Base-by-base conservation (phyloP, 352 stramenopile genomes). In the Pythium insidiosum region DNA sequence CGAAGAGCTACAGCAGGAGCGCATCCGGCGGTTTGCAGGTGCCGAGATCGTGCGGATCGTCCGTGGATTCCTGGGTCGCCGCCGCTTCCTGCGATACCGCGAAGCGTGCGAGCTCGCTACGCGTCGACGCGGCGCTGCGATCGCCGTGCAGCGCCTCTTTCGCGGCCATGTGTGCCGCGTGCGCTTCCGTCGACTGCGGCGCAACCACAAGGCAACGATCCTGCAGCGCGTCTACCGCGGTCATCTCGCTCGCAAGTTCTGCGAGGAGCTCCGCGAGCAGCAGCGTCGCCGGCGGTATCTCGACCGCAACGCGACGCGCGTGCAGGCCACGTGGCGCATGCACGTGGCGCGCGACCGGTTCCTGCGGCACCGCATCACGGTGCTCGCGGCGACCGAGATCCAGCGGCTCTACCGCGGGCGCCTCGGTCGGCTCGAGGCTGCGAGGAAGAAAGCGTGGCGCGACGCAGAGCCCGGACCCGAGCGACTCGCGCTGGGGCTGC, bases 251-350 rank as follows among this genome's bases (percentile, higher is more conserved):
- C 64, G 84, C 2, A 31, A 35, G 7, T 58, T 53, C 19, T 82
- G 67, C 26, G 36, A 50, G 15, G 43, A 46, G 34, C 41, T 89
- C 9, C 68, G 81, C 1, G 54, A 67, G 13, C 54, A 70, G 5
- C 61, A 68, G 19, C 43, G 57, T 15, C 50, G 65, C 13, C 58
- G 80, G 0, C 48, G 63, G 5, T 68, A 68, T 40, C 56, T 87
- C 35, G 56, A 88, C 30, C 53, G 52, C 9, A 73, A 76, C 11
- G 85, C 86, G 7, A 63, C 79, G 4, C 91, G 84, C 43, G 35
- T 97, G 20, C 88, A 97, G 52, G 74, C 84, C 16, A 88, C 81
- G 1, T 97, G 83, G 79, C 73, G 72, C 9, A 97, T 96, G 85
- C 77, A 94, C 40, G 43, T 76, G 2, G 71, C 60, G 1, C 62